Percentiles rank a stretch among this genome's conserved stretches.
phyloP scores from a whole-genome alignment of 1,284 basidiomycete species.

The Microbotryum violaceum region DNA sequence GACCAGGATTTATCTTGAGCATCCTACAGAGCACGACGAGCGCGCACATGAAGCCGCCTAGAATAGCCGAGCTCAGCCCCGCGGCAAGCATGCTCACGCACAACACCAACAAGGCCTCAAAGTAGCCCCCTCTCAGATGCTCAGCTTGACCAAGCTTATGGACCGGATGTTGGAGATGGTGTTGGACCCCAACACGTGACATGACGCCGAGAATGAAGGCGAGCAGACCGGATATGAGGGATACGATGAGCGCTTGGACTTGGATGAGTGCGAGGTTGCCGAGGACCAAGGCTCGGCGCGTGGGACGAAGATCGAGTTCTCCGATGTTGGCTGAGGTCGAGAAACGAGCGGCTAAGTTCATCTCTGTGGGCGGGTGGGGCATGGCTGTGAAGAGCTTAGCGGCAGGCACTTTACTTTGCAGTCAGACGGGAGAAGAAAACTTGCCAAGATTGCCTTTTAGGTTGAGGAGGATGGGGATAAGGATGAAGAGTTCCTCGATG shows the following conservation, averaged over 20 bases:
- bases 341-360: slow-evolving; percentile 58
- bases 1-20: slow-evolving; percentile 74
- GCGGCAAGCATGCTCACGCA: slow-evolving; percentile 84
- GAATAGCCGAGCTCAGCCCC: slow-evolving; percentile 64
- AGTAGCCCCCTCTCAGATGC: slow-evolving; percentile 41
- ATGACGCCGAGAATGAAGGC: slow-evolving; percentile 49
- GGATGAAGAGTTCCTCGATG: slow-evolving; percentile 92
- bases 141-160: slow-evolving; percentile 12
- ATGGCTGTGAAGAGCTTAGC: not conserved
- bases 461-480: slow-evolving; percentile 89
- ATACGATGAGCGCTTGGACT: slow-evolving; percentile 85
- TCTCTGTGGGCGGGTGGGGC: slow-evolving; percentile 54
- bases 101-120: slow-evolving; percentile 68
- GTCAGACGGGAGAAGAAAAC: not conserved
- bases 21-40: slow-evolving; percentile 72
- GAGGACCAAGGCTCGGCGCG: slow-evolving; percentile 60
- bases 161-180: slow-evolving; percentile 36
- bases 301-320: slow-evolving; percentile 66
- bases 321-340: slow-evolving; percentile 62
- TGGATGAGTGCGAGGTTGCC: slow-evolving; percentile 84
- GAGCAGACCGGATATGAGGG: slow-evolving; percentile 72
- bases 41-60: slow-evolving; percentile 88
- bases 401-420: not conserved
- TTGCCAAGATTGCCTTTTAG: slow-evolving; percentile 71
- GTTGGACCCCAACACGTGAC: slow-evolving; percentile 34